Conservation (phyloP, 345 rosid species). For the Noccaea caerulescens region DNA sequence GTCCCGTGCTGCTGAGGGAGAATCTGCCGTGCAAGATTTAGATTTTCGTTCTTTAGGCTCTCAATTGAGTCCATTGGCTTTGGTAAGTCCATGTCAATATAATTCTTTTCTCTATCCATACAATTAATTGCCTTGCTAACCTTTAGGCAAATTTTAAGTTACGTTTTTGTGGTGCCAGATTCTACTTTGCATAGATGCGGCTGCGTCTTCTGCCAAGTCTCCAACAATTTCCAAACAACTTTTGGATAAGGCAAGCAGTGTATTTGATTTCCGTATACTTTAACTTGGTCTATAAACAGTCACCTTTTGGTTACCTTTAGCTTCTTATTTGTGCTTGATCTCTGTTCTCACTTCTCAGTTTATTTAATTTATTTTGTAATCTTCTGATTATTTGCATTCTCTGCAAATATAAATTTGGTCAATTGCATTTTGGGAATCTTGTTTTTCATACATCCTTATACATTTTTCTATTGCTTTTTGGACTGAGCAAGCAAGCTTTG, state of each 20-base stretch:
- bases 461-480: slow-evolving; percentile 7
- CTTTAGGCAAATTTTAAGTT: slow-evolving; percentile 36
- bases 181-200: slow-evolving; percentile 91
- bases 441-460: neutral
- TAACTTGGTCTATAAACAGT: slow-evolving; percentile 21
- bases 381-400: slow-evolving; percentile 7
- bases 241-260: slow-evolving; percentile 74
- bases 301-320: slow-evolving; percentile 7
- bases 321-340: slow-evolving; percentile 4
- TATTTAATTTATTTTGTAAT: slow-evolving; percentile 3
- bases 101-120: slow-evolving; percentile 6
- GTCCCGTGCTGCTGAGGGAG: slow-evolving; percentile 79
- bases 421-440: slow-evolving; percentile 21
- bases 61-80: slow-evolving; percentile 83
- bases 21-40: slow-evolving; percentile 70
- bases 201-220: slow-evolving; percentile 86
- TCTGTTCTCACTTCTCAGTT: slow-evolving; percentile 19
- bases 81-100: slow-evolving; percentile 59
- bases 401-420: slow-evolving; percentile 16
- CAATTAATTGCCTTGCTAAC: slow-evolving; percentile 18
- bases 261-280: slow-evolving; percentile 27
- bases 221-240: slow-evolving; percentile 75
- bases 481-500: slow-evolving; percentile 25
- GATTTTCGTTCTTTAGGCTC: slow-evolving; percentile 74
- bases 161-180: slow-evolving; percentile 58